Evolutionary conservation across 352 stramenopile species (phyloP), one percentile per base, ranked within the genome.

Genomic region (Phytophthora kernoviae): DNA sequence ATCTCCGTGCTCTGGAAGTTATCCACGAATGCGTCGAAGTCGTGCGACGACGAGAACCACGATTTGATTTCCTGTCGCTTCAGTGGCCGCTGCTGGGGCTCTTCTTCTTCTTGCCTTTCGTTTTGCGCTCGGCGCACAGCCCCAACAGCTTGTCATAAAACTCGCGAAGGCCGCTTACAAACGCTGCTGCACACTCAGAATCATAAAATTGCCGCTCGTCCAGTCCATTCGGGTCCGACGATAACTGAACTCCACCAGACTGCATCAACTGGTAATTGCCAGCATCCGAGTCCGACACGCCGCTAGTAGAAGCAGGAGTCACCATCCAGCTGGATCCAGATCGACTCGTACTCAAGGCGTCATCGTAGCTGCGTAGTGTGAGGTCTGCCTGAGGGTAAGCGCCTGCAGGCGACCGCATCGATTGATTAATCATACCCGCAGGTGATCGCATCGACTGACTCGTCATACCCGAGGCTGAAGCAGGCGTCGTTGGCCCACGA

Each of bases 1-100:
- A 91, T 62, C 7, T 75, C 56, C 8, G 81, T 78, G 15, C 70
- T 71, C 14, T 82, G 53, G 30, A 93, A 91, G n/a, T 77, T 79
- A 48, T 91, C 75, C n/a, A 90, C 81, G 37, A 88, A 93, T 33
- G 78, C 74, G 50, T 93, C 84, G 39, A 88, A 91, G 18, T 93
- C 84, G 62, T 93, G 84, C 10, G 81, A 88, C 1, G 81, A 91
- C 36, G 82, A 91, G 39, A 93, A 93, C 84, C 84, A 93, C 32
- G 84, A 81, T 66, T 90, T 90, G 68, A 93, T 84, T 60, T 93
- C 84, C 45, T 93, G 81, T 0, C 81, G 76, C 58, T 91, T 91
- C 14, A 93, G 45, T 83, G 66, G 20, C 84, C 81, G 37, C 55
- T 69, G 11, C 73, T 85, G 36, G 48, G 47, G 15, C 68, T 79